Conservation (phyloP, 805 yeast species). For the Torulaspora quercuum region DNA sequence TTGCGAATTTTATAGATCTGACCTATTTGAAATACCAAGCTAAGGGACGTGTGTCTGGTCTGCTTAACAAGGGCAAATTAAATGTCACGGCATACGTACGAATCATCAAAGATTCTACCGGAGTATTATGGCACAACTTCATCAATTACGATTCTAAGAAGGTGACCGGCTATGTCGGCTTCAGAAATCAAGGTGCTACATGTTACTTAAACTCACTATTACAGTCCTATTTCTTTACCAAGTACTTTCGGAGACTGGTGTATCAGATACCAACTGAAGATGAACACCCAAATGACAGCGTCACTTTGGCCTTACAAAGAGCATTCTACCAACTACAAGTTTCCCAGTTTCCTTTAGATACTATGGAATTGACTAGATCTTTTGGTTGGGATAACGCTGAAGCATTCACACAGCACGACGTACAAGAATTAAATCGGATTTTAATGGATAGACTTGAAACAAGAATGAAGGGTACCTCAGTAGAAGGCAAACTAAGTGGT, state of each 20-base stretch:
- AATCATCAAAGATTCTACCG: slow-evolving; percentile 83
- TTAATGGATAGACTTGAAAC: slow-evolving; percentile 90
- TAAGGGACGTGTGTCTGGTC: slow-evolving; percentile 38
- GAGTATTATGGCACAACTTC: slow-evolving; percentile 90
- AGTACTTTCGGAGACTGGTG: slow-evolving; percentile 75
- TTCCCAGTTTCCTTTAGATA: slow-evolving; percentile 73
- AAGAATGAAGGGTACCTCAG: slow-evolving; percentile 84
- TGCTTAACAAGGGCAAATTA: slow-evolving; percentile 51
- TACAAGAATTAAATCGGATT: slow-evolving; percentile 91
- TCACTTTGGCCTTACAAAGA: slow-evolving; percentile 81
- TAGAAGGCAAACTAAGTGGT: slow-evolving; percentile 70
- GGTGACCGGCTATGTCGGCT: slow-evolving; percentile 86
- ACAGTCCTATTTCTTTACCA: slow-evolving; percentile 87
- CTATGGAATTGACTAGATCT: slow-evolving; percentile 79
- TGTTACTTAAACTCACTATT: slow-evolving; percentile 90
- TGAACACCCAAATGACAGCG: slow-evolving; percentile 53
- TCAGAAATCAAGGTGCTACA: slow-evolving; percentile 96
- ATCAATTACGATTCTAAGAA: slow-evolving; percentile 79
- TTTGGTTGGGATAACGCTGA: slow-evolving; percentile 98
- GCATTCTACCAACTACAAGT: slow-evolving; percentile 77
- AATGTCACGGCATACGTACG: slow-evolving; percentile 75
- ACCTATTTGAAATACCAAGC: slow-evolving; percentile 44
- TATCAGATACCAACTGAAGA: slow-evolving; percentile 82
- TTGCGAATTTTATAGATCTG: slow-evolving; percentile 66
- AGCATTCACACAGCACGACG: slow-evolving; percentile 97